Evolutionary conservation across 208 protist genomes (phyloP).

Genomic region (Wallacemonas sp.): DNA sequence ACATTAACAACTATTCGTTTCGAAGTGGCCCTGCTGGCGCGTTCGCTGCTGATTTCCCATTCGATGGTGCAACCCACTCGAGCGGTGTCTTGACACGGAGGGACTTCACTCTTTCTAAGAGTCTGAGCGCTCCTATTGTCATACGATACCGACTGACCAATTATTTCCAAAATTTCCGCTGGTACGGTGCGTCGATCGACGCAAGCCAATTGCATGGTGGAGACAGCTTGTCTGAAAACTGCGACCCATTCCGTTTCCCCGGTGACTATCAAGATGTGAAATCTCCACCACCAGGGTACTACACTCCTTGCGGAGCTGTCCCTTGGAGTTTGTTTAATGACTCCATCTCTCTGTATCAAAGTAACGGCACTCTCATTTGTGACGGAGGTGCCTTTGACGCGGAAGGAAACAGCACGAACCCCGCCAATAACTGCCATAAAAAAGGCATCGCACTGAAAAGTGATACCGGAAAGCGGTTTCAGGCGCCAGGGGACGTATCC

Average conservation of each 20-base stretch:
- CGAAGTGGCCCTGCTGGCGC: constrained; percentile 20
- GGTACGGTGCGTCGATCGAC: constrained; percentile 82
- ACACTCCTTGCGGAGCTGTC: constrained; percentile 95
- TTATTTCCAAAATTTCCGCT: constrained; percentile 98
- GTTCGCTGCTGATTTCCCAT: constrained; percentile 41
- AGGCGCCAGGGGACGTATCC: constrained; percentile 24
- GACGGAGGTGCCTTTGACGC: constrained; percentile 64
- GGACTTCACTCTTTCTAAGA: constrained; percentile 60
- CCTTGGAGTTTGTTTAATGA: constrained; percentile 98
- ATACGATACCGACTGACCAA: constrained; percentile 96
- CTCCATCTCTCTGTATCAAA: constrained; percentile 76
- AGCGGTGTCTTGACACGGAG: constrained; percentile 42
- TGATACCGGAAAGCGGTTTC: constrained; percentile 86
- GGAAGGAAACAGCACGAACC: constrained; percentile 25
- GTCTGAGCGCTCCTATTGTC: constrained; percentile 91
- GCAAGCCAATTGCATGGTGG: constrained; percentile 60
- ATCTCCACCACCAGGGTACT: constrained; percentile 65
- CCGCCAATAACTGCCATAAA: constrained; percentile 68
- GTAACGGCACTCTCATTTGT: constrained; percentile 64
- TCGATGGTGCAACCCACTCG: constrained; percentile 37
- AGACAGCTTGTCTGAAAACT: constrained; percentile 17
- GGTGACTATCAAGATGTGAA: constrained; percentile 47
- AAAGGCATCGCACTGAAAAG: constrained; percentile 94
- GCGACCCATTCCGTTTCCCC: constrained; percentile 59
- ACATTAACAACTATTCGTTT: constrained; percentile 57